These are phyloP conservation scores for Fraxinus dipetala DNA, from an alignment of 305 asterid species.

Conservation along the genomic window DNA sequence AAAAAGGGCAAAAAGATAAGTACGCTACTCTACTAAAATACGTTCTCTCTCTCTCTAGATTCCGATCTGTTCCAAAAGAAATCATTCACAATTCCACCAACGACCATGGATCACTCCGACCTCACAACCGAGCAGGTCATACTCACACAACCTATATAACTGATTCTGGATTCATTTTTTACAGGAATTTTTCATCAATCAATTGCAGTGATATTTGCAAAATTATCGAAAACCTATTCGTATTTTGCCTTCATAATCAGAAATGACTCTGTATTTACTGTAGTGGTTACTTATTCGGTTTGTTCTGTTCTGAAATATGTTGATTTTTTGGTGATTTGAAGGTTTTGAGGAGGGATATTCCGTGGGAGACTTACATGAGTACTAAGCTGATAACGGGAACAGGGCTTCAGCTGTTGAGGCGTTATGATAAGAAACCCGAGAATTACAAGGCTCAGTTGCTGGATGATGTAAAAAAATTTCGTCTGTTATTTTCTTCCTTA, in stretches of 20 bases:
- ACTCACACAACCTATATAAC: neutral
- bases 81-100: constrained; percentile 15
- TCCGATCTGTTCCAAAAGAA: constrained; percentile 32
- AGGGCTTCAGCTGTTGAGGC: constrained; percentile 80
- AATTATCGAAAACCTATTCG: neutral
- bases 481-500: constrained; percentile 13
- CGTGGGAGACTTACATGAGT: constrained; percentile 90
- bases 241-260: neutral
- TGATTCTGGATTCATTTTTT: neutral
- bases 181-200: neutral
- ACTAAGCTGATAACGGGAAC: constrained; percentile 84
- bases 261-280: neutral
- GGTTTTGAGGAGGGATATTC: constrained; percentile 91
- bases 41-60: constrained; percentile 33
- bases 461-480: constrained; percentile 54
- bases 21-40: neutral
- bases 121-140: constrained; percentile 68
- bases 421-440: constrained; percentile 83
- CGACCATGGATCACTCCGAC: constrained; percentile 59
- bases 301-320: constrained; percentile 16
- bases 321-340: constrained; percentile 28
- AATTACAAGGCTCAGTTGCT: constrained; percentile 76
- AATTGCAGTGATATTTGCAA: neutral
- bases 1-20: neutral
- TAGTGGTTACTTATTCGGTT: neutral